phyloP scores from a whole-genome alignment of 495 filamentous ascomycete genomes.

The Tuber borchii region DNA sequence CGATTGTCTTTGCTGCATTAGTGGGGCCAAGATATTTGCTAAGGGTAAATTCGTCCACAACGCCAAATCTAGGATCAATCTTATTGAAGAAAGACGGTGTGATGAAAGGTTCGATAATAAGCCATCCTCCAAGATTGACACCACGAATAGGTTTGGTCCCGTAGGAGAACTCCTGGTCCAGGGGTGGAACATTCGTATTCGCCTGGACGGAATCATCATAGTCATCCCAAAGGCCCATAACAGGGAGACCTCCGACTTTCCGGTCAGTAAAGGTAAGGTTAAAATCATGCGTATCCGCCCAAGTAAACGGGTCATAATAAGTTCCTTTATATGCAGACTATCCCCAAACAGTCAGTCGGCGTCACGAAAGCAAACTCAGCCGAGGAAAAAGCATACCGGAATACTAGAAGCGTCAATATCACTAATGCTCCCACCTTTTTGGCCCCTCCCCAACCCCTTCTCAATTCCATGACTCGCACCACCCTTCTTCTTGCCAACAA shows the following conservation, averaged over 20 bases:
- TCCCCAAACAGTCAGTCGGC: constrained; percentile 43
- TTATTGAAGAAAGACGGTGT: constrained; percentile 76
- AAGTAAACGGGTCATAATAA: constrained; percentile 81
- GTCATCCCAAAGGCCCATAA: constrained; percentile 81
- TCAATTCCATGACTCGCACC: constrained; percentile 9
- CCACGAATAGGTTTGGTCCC: constrained; percentile 72
- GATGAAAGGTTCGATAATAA: constrained; percentile 91
- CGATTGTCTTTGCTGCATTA: constrained; percentile 58
- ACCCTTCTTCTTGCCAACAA: constrained; percentile 51
- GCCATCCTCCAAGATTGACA: constrained; percentile 92
- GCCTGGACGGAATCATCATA: constrained; percentile 79
- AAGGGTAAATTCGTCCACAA: constrained; percentile 87
- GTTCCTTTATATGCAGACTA: constrained; percentile 54
- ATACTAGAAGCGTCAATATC: constrained; percentile 34
- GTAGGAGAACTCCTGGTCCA: constrained; percentile 71
- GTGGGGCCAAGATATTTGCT: constrained; percentile 59
- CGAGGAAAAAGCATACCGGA: constrained; percentile 18
- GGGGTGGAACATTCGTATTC: constrained; percentile 70
- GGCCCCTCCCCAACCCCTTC: constrained; percentile 19
- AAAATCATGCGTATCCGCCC: constrained; percentile 86
- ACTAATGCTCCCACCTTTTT: constrained; percentile 22
- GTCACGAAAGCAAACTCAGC: neutral
- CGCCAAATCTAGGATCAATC: constrained; percentile 52
- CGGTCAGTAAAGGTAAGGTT: constrained; percentile 88
- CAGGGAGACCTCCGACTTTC: constrained; percentile 72